Percentiles rank a stretch among this genome's conserved stretches.
These are phyloP conservation scores for Neonectria coccinea DNA, from an alignment of 2,329 filamentous ascomycete genomes.

Conservation along the genomic window DNA sequence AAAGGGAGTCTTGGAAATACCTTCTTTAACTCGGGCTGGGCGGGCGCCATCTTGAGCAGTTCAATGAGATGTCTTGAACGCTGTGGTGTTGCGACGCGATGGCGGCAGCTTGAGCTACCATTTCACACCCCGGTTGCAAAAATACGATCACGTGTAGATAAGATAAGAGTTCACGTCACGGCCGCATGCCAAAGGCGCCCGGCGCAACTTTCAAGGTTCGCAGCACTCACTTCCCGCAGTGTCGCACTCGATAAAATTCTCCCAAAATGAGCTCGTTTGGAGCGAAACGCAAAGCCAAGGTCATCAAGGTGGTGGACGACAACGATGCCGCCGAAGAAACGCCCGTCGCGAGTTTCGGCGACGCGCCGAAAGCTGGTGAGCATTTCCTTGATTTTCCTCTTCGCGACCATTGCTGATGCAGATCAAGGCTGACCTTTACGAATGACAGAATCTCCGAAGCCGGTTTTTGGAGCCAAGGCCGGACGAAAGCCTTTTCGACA, in stretches of 20 bases:
- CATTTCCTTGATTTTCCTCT: constrained; percentile 34
- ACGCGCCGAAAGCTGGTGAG: constrained; percentile 54
- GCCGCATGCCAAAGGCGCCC: constrained; percentile 14
- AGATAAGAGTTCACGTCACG: constrained; percentile 53
- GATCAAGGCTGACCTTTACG: constrained; percentile 50
- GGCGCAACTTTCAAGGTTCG: constrained; percentile 30
- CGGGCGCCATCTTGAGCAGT: constrained; percentile 86
- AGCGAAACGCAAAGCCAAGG: constrained; percentile 76
- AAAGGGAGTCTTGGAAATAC: constrained; percentile 59
- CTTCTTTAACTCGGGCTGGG: constrained; percentile 99
- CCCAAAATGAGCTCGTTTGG: constrained; percentile 66
- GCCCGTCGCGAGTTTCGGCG: constrained; percentile 40
- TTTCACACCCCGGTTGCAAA: constrained; percentile 43
- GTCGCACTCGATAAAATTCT: constrained; percentile 13
- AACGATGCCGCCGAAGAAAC: constrained; percentile 59
- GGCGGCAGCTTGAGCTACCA: constrained; percentile 39
- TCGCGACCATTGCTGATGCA: constrained; percentile 50
- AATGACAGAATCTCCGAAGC: constrained; percentile 50
- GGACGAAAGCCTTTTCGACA: constrained; percentile 67
- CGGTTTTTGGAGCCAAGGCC: constrained; percentile 57
- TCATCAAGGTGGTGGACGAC: constrained; percentile 78
- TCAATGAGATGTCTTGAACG: constrained; percentile 38
- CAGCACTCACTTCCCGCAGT: neutral
- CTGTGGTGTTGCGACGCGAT: constrained; percentile 46
- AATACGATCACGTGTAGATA: constrained; percentile 62